Evolutionary conservation across 495 filamentous ascomycete genomes (phyloP).

Genomic region (Aspergillus indologenus): DNA sequence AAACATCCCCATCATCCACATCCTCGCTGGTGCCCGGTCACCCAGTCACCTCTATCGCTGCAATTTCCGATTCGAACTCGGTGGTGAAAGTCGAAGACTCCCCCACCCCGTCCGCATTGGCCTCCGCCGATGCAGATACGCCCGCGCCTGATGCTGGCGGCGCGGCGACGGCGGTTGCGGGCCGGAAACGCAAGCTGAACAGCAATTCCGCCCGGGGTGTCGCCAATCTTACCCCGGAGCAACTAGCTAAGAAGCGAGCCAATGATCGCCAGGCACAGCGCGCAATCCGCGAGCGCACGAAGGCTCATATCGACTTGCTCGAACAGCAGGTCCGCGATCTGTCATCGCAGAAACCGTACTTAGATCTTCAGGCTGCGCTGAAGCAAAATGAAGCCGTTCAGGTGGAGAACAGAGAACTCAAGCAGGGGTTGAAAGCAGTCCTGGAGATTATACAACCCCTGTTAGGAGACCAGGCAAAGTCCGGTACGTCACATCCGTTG

Average conservation of each 20-base stretch:
- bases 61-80: conserved; percentile 18
- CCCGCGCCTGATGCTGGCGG: conserved; percentile 21
- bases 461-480: conserved; percentile 31
- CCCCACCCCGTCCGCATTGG: conserved; percentile 30
- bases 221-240: conserved; percentile 67
- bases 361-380: conserved; percentile 69
- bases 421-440: conserved; percentile 55
- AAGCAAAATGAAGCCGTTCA: conserved; percentile 66
- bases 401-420: conserved; percentile 69
- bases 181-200: conserved; percentile 49
- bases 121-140: conserved; percentile 29
- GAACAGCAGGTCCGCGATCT: conserved; percentile 69
- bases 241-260: conserved; percentile 75
- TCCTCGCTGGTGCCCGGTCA: conserved; percentile 8
- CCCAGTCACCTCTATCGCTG: conserved; percentile 9
- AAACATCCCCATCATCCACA: conserved; percentile 4
- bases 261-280: conserved; percentile 89
- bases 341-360: conserved; percentile 72
- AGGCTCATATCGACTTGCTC: conserved; percentile 72
- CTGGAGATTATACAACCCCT: conserved; percentile 65
- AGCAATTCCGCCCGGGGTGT: conserved; percentile 62
- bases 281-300: conserved; percentile 79
- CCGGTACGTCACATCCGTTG: conserved; percentile 21
- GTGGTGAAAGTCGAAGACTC: conserved; percentile 32
- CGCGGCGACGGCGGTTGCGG: conserved; percentile 26